Percentiles rank a stretch among this genome's conserved stretches.
Conservation (phyloP, 2,329 filamentous ascomycete genomes). For the Aureobasidium vineae region DNA sequence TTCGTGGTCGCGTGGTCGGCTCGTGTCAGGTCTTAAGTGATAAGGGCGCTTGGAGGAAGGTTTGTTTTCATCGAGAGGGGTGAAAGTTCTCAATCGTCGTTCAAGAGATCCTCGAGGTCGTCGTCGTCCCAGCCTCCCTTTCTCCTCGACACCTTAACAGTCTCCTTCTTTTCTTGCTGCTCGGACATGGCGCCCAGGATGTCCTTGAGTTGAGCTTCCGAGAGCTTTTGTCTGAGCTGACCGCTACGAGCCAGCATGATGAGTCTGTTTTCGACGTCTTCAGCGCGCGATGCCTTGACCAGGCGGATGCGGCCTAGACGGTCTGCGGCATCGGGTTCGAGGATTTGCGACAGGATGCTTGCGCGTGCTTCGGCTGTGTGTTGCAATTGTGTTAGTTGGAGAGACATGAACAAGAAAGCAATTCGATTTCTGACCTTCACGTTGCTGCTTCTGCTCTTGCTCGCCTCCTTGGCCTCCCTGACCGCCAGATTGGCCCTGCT, state of each 20-base stretch:
- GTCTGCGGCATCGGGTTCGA: conserved; percentile 89
- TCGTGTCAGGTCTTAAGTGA: too few relatives aligned
- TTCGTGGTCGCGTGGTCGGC: conserved; percentile 21
- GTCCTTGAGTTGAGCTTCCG: conserved; percentile 90
- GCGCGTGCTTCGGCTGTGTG: conserved; percentile 68
- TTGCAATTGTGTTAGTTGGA: conserved; percentile 11
- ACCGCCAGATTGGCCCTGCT: conserved; percentile 53
- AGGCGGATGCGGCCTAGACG: conserved; percentile 90
- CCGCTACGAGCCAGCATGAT: conserved; percentile 88
- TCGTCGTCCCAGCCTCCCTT: conserved; percentile 86
- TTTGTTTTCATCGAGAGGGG: background rate
- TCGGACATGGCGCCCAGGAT: conserved; percentile 82
- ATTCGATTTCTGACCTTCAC: conserved; percentile 20
- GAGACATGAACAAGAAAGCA: too few relatives aligned
- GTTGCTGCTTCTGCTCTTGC: conserved; percentile 63
- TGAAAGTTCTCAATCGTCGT: conserved; percentile 41
- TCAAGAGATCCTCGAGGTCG: conserved; percentile 68
- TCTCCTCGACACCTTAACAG: conserved; percentile 80
- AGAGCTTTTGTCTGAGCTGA: conserved; percentile 83
- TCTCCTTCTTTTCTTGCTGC: conserved; percentile 66
- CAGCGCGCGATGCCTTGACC: conserved; percentile 88
- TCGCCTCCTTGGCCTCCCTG: conserved; percentile 49
- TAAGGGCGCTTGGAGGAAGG: too few relatives aligned
- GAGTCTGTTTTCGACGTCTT: conserved; percentile 86
- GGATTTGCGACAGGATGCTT: conserved; percentile 84